Evolutionary conservation across 768 basidiomycete genomes (phyloP).

Genomic region (Ramaria sp.): DNA sequence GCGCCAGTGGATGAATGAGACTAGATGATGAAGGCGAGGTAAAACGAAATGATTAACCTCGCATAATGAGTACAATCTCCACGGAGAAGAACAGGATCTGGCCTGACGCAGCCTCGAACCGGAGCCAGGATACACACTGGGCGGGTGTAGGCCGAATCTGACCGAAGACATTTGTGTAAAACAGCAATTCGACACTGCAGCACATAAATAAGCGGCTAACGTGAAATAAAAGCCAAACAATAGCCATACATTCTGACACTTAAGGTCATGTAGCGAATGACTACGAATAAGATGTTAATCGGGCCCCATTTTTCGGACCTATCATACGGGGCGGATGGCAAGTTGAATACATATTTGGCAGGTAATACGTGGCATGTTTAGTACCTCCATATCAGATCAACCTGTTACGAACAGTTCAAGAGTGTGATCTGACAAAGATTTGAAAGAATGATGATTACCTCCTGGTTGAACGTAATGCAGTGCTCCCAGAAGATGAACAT

Average conservation of each 20-base stretch:
- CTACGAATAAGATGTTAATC: background rate
- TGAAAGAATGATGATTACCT: background rate
- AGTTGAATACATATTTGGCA: background rate
- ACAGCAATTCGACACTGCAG: conserved; percentile 3
- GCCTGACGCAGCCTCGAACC: conserved; percentile 1
- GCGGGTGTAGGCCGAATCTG: background rate
- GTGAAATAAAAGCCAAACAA: too few relatives aligned
- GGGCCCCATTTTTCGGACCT: conserved; percentile 1
- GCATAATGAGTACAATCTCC: conserved; percentile 1
- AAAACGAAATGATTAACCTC: background rate
- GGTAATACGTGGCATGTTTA: background rate
- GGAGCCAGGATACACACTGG: background rate
- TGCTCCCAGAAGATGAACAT: conserved; percentile 7
- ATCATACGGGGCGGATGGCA: background rate
- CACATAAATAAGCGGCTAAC: background rate
- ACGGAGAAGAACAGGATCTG: background rate
- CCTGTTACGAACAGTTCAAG: background rate
- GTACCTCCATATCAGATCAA: conserved; percentile 2
- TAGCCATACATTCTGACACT: background rate
- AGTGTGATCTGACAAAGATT: background rate
- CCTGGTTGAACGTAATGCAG: conserved; percentile 8
- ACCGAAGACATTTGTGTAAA: conserved; percentile 5
- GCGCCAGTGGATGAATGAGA: background rate
- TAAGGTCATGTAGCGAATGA: conserved; percentile 7
- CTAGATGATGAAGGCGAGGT: background rate